Conservation (phyloP, 2,329 filamentous ascomycete species). For the Epichloe baconii region DNA sequence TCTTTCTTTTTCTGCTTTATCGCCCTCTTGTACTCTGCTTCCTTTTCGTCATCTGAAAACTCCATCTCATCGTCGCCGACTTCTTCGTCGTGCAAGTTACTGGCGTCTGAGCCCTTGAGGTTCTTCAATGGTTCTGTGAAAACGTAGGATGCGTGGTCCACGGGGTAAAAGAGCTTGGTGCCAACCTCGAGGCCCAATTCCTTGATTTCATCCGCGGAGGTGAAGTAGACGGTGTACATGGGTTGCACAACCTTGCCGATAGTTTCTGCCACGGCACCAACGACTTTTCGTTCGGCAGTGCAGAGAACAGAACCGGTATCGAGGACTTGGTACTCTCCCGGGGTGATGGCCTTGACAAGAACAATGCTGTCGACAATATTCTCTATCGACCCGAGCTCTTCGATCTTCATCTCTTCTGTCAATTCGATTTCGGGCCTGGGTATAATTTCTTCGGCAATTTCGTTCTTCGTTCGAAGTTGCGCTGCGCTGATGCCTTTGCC, state of each 20-base stretch:
- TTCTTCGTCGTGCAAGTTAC: slow-evolving; percentile 91
- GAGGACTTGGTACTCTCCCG: slow-evolving; percentile 74
- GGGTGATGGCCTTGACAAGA: slow-evolving; percentile 66
- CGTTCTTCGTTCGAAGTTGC: slow-evolving; percentile 70
- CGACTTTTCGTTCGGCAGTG: slow-evolving; percentile 57
- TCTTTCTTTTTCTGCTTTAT: slow-evolving; percentile 54
- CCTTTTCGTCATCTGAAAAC: slow-evolving; percentile 93
- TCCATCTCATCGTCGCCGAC: slow-evolving; percentile 75
- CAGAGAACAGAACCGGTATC: slow-evolving; percentile 78
- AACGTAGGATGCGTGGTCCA: slow-evolving; percentile 66
- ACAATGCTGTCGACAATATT: slow-evolving; percentile 66
- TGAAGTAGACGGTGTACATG: slow-evolving; percentile 71
- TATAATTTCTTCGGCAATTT: slow-evolving; percentile 48
- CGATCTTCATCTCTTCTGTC: slow-evolving; percentile 62
- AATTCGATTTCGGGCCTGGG: slow-evolving; percentile 70
- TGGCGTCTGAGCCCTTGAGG: slow-evolving; percentile 83
- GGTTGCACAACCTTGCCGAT: slow-evolving; percentile 78
- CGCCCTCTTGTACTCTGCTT: slow-evolving; percentile 65
- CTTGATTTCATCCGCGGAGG: slow-evolving; percentile 52
- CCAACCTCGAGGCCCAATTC: slow-evolving; percentile 55
- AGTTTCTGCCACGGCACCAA: slow-evolving; percentile 75
- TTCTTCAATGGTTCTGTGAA: slow-evolving; percentile 72
- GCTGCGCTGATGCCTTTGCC: slow-evolving; percentile 23
- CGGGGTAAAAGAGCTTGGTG: slow-evolving; percentile 65
- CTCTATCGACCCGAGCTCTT: slow-evolving; percentile 62